These are phyloP conservation scores for Aspergillus chevalieri DNA, from an alignment of 2,329 filamentous ascomycete genomes.

Conservation along the genomic window DNA sequence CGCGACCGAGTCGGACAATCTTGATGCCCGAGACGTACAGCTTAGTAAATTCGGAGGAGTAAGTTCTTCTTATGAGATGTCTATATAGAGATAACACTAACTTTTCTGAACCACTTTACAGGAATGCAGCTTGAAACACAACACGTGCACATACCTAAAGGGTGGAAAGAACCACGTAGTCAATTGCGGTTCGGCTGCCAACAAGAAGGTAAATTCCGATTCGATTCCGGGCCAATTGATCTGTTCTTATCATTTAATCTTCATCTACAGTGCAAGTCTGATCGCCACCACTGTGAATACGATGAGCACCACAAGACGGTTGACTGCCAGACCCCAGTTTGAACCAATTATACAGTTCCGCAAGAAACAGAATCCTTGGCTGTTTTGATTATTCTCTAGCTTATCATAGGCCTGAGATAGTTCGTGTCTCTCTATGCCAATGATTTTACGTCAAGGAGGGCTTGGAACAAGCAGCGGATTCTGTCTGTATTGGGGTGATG, in stretches of 20 bases:
- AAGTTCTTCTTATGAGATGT: not conserved
- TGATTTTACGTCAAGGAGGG: not conserved
- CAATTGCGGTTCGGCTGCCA: not conserved
- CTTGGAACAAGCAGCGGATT: not conserved
- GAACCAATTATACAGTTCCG: too few species aligned
- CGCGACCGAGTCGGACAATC: not conserved
- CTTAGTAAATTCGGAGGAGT: not conserved
- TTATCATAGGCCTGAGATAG: not conserved
- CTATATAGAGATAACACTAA: not conserved
- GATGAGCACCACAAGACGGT: not conserved
- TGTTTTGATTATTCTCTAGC: not conserved
- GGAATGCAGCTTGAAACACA: not conserved
- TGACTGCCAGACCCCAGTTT: not conserved
- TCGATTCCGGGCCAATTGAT: not conserved
- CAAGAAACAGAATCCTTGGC: not conserved
- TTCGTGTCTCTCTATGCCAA: not conserved
- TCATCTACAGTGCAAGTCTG: not conserved
- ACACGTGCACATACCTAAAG: not conserved
- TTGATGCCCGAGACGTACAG: not conserved
- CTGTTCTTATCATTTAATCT: not conserved
- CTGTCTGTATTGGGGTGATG: too few species aligned
- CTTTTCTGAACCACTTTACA: not conserved
- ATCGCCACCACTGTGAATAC: not conserved
- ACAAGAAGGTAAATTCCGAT: not conserved
- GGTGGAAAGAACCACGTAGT: not conserved